These are phyloP conservation scores for Starmerella kuoi DNA, from an alignment of 805 yeast species.

Conservation along the genomic window DNA sequence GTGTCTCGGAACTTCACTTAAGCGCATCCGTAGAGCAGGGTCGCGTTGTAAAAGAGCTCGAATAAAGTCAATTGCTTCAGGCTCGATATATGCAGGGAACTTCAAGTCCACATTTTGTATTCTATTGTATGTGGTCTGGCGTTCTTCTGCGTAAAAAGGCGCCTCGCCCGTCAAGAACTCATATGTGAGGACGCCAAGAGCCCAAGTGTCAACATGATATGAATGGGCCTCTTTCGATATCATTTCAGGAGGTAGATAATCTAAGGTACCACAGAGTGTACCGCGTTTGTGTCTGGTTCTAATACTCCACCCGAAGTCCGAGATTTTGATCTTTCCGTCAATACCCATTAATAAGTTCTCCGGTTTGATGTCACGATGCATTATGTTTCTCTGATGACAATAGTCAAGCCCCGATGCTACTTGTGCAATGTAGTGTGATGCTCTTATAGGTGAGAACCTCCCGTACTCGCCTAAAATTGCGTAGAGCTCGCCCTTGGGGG, in stretches of 20 bases:
- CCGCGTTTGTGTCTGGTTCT: slow-evolving; percentile 49
- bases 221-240: slow-evolving; percentile 74
- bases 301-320: slow-evolving; percentile 96
- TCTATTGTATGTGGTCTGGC: slow-evolving; percentile 58
- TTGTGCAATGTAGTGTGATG: slow-evolving; percentile 66
- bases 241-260: slow-evolving; percentile 92
- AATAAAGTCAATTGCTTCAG: slow-evolving; percentile 70
- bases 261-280: slow-evolving; percentile 91
- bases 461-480: slow-evolving; percentile 46
- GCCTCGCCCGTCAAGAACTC: slow-evolving; percentile 83
- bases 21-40: slow-evolving; percentile 51
- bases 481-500: slow-evolving; percentile 78
- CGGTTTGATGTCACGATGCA: slow-evolving; percentile 90
- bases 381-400: slow-evolving; percentile 65
- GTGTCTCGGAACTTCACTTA: slow-evolving; percentile 54
- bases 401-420: slow-evolving; percentile 69
- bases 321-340: slow-evolving; percentile 57
- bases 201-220: slow-evolving; percentile 77
- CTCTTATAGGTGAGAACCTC: slow-evolving; percentile 58
- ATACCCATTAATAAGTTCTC: slow-evolving; percentile 73
- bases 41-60: slow-evolving; percentile 47
- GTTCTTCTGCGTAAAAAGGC: slow-evolving; percentile 78
- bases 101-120: slow-evolving; percentile 65
- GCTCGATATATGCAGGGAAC: slow-evolving; percentile 57
- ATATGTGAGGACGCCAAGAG: slow-evolving; percentile 74